Conservation (phyloP, 768 basidiomycete species). For the Cystobasidium onofrii region DNA sequence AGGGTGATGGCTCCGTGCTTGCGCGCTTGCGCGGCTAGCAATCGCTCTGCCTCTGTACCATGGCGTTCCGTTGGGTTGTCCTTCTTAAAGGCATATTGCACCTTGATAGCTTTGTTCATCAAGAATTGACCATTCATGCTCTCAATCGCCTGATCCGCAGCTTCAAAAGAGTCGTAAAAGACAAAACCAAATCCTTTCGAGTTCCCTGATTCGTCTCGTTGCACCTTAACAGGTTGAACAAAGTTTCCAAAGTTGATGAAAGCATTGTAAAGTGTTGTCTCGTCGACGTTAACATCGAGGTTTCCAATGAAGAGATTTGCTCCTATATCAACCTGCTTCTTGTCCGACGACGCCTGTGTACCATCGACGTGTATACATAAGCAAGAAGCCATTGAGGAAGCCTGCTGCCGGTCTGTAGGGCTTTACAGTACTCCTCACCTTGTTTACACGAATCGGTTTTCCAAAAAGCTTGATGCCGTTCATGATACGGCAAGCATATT, state of each 20-base stretch:
- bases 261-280: constrained; percentile 82
- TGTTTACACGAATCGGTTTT: constrained; percentile 97
- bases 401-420: too few relatives aligned
- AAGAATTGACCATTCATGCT: constrained; percentile 96
- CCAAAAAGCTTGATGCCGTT: constrained; percentile 97
- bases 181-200: constrained; percentile 98
- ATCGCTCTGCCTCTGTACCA: constrained; percentile 90
- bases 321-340: constrained; percentile 94
- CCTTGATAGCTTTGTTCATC: constrained; percentile 95
- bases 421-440: too few relatives aligned
- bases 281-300: constrained; percentile 90
- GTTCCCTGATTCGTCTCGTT: constrained; percentile 70
- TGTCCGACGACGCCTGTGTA: constrained; percentile 96
- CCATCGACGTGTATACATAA: too few relatives aligned
- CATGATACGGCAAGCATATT: constrained; percentile 99
- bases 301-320: constrained; percentile 96
- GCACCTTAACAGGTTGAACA: constrained; percentile 83
- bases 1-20: constrained; percentile 62
- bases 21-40: constrained; percentile 86
- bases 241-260: constrained; percentile 91
- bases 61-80: constrained; percentile 97
- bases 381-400: too few relatives aligned
- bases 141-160: constrained; percentile 90
- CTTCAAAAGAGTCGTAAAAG: constrained; percentile 93
- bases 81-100: constrained; percentile 99